phyloP scores from a whole-genome alignment of 106 monocot genomes.

The Phalaenopsis aphrodite region DNA sequence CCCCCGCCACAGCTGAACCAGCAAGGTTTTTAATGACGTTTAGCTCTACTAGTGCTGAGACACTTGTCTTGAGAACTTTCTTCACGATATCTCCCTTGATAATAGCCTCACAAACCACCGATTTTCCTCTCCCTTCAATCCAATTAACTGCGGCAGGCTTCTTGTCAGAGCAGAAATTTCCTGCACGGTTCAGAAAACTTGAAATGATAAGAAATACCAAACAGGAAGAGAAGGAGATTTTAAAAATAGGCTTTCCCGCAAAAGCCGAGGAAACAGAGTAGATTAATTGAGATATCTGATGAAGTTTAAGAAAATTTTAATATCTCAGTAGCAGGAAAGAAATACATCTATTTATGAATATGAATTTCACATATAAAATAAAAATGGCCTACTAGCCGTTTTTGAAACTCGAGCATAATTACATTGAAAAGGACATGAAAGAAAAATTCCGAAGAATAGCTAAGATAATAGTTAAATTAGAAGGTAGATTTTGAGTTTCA shows the following conservation, averaged over 20 bases:
- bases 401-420: too few relatives aligned
- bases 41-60: slow-evolving; percentile 59
- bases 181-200: slow-evolving; percentile 16
- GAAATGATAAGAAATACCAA: background rate
- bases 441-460: too few relatives aligned
- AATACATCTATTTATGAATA: background rate
- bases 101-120: slow-evolving; percentile 83
- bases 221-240: background rate
- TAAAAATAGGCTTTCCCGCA: background rate
- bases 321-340: background rate
- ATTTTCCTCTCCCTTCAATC: slow-evolving; percentile 92
- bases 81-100: slow-evolving; percentile 66
- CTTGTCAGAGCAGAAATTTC: slow-evolving; percentile 92
- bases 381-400: too few relatives aligned
- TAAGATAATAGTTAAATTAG: too few relatives aligned
- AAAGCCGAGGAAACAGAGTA: background rate
- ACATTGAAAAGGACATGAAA: too few relatives aligned
- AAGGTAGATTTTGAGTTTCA: too few relatives aligned
- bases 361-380: too few relatives aligned
- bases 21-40: slow-evolving; percentile 82
- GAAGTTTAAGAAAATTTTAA: background rate
- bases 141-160: slow-evolving; percentile 90
- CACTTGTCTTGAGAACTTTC: slow-evolving; percentile 69
- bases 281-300: background rate
- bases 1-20: slow-evolving; percentile 89